Evolutionary conservation across 768 basidiomycete species (phyloP), one percentile per base, ranked within the genome.

Genomic region (Amanita pseudoporphyria): DNA sequence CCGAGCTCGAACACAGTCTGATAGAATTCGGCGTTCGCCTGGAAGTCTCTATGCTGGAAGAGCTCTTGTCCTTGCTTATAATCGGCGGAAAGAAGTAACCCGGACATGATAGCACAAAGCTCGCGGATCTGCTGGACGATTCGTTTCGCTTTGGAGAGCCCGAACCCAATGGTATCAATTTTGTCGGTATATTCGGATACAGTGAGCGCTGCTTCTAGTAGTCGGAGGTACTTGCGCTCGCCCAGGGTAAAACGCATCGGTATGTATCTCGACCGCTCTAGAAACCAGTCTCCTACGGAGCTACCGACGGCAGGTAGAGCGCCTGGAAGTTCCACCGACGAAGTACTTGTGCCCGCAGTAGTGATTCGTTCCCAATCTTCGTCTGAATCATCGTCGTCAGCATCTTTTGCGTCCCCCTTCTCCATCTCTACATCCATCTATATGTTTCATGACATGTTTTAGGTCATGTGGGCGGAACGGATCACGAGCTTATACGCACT

Each of bases 101-200:
- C 89, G 10, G 87, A 89, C 68, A 92, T 79, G 59, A 92, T 89
- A 2, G 89, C 84, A 56, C 89, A 92, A 2, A 92, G 73, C 59
- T 91, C 89, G 31, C 85, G 78, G 56, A 92, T 89, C 60, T 91
- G 89, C 47, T 83, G 75, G 3, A 92, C 89, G 38, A 91, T 88
- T 6, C 89, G 79, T 61, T 88, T 89, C n/a, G 87, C 77, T 62
- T 90, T 92, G 24, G 83, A 84, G 28, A 85, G 67, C 5, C 84
- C 79, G 52, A 81, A 90, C 2, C 83, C 79, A 35, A 90, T 65
- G 43, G 83, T 87, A 66, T 92, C 89, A 28, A 91, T 87, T 61
- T 88, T 89, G 71, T 92, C 89, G 37, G 89, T 92, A 61, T 91
- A 91, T 62, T 92, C 89, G 13, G 84, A 87, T 32, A 89, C 87